Conservation (phyloP, 1,284 basidiomycete genomes). For the Trichosporon sp. region DNA sequence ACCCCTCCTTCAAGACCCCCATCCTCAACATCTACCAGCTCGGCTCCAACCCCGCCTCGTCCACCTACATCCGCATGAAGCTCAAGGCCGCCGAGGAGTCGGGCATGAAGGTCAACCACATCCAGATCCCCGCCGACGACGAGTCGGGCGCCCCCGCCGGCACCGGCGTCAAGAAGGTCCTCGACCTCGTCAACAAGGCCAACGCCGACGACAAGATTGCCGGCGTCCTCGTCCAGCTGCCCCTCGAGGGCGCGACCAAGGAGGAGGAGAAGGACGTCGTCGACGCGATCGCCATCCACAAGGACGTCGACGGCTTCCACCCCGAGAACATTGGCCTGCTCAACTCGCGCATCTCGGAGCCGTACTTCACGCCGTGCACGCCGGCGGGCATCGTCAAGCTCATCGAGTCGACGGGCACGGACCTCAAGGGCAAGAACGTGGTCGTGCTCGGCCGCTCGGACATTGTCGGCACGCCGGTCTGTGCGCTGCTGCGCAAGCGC, state of each 20-base stretch:
- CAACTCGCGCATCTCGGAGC: constrained; percentile 81
- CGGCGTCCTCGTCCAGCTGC: constrained; percentile 96
- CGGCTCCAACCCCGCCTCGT: constrained; percentile 82
- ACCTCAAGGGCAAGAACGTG: constrained; percentile 70
- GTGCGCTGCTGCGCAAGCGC: constrained; percentile 78
- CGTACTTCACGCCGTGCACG: constrained; percentile 92
- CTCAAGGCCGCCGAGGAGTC: constrained; percentile 91
- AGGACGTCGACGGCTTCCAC: constrained; percentile 99
- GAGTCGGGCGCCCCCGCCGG: constrained; percentile 43
- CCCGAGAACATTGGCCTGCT: constrained; percentile 98
- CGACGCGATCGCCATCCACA: constrained; percentile 87
- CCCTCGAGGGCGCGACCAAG: constrained; percentile 75
- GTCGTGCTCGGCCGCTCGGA: constrained; percentile 96
- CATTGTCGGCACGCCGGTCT: constrained; percentile 95
- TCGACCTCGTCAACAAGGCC: constrained; percentile 71
- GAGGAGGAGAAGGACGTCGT: constrained; percentile 88
- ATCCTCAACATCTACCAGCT: constrained; percentile 92
- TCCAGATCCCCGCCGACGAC: constrained; percentile 66
- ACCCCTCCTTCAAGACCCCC: constrained; percentile 76
- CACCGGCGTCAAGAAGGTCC: constrained; percentile 64
- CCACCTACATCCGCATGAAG: constrained; percentile 97
- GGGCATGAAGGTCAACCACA: constrained; percentile 82
- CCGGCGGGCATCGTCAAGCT: constrained; percentile 89
- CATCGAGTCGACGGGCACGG: constrained; percentile 75
- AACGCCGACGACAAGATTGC: constrained; percentile 79